These are phyloP conservation scores for Vararia minispora DNA, from an alignment of 768 basidiomycete species.

Conservation along the genomic window DNA sequence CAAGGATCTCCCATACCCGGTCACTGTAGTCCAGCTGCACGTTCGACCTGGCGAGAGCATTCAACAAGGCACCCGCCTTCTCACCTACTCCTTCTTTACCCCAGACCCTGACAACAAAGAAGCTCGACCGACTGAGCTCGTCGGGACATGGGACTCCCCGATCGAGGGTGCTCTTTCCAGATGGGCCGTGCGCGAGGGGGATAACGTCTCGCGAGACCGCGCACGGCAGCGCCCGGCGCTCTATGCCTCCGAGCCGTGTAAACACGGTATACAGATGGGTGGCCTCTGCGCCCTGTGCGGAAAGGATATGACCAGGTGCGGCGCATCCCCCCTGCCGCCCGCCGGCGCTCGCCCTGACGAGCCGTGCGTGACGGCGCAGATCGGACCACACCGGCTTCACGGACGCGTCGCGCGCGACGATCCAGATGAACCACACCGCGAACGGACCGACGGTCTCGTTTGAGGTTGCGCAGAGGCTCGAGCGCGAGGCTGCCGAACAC, in stretches of 20 bases:
- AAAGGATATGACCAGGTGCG: conserved; percentile 88
- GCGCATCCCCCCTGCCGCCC: conserved; percentile 12
- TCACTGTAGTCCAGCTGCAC: conserved; percentile 67
- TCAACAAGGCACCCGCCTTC: conserved; percentile 61
- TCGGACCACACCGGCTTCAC: conserved; percentile 84
- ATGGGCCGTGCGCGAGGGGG: conserved; percentile 63
- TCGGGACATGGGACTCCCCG: conserved; percentile 86
- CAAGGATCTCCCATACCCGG: conserved; percentile 71
- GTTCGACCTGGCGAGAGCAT: conserved; percentile 34
- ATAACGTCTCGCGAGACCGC: conserved; percentile 46
- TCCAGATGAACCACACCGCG: conserved; percentile 91
- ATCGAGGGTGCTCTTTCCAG: conserved; percentile 66
- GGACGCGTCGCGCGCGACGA: conserved; percentile 76
- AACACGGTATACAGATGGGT: conserved; percentile 85
- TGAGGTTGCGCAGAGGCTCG: conserved; percentile 85
- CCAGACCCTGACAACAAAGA: conserved; percentile 36
- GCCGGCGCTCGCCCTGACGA: conserved; percentile 12
- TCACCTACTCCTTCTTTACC: conserved; percentile 79
- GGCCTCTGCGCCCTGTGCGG: conserved; percentile 93
- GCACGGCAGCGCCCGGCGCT: conserved; percentile 54
- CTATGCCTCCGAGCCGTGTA: conserved; percentile 81
- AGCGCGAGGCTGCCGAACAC: conserved; percentile 69
- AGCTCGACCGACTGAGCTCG: conserved; percentile 51
- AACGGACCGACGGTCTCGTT: conserved; percentile 86
- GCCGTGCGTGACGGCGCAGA: no score